Evolutionary conservation across 805 yeast genomes (phyloP), one percentile per base, ranked within the genome.

Genomic region (Hanseniaspora hatyaiensis): DNA sequence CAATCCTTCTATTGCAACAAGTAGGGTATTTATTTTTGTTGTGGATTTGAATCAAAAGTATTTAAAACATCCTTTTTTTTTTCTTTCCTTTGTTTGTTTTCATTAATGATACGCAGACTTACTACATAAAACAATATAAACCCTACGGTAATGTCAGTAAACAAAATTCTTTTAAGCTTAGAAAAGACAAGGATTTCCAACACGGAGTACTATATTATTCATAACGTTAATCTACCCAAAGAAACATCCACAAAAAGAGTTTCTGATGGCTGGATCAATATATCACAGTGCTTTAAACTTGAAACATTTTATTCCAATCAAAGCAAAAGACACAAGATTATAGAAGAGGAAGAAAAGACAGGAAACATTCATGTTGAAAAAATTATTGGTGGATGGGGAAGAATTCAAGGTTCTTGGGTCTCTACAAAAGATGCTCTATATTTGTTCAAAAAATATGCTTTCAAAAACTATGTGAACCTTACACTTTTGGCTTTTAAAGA

Each of bases 231-330:
- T 61, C 9, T 52, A 59, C 49, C 49, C 18, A 45, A 45, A 15
- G 49, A 45, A 16, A 57, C 63, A 34, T 60, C 61, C 2, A 92
- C 92, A 97, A 75, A 97, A 56, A 71, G 97, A 50, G 79, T 84
- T 52, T 71, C 74, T 42, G 98, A 92, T 61, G 83, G 88, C 55
- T 92, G 97, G 97, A 86, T 92, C 47, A 83, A 83, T 59, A 86
- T 87, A 19, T 83, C 94, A 0, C 94, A 83, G 59, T 79, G 82
- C 31, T 67, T 83, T 54, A 82, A 83, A 59, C 77, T 82, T 51
- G 87, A 88, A 31, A 76, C 80, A 51, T 80, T 78, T 56, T 16
- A 18, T 23, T 16, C 29, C 9, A 82, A 85, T 36, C 83, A 83
- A 62, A 82, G 88, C 1, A 81, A 79, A 57, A 65, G 94, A 61